Percentiles rank a stretch among this genome's conserved stretches.
phyloP scores from a whole-genome alignment of 2,329 filamentous ascomycete genomes.

The Talaromyces amestolkiae region DNA sequence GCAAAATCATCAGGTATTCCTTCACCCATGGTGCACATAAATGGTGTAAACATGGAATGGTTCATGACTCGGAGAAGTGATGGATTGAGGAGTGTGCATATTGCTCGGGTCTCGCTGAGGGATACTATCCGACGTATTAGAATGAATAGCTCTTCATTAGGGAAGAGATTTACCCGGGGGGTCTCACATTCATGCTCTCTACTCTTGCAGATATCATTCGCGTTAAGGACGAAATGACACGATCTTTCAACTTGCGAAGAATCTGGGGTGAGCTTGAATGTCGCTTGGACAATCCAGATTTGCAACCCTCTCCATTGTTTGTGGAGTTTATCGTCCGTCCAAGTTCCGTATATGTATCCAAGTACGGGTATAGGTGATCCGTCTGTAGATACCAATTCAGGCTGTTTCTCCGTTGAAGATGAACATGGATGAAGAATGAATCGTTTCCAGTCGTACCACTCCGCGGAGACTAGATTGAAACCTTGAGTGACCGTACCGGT shows the following conservation, averaged over 20 bases:
- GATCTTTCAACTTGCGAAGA: background rate
- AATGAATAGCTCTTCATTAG: too few species aligned
- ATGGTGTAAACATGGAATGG: background rate
- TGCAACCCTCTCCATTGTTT: constrained; percentile 12
- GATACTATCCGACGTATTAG: background rate
- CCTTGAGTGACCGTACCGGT: background rate
- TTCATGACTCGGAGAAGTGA: constrained; percentile 15
- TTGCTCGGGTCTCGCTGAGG: background rate
- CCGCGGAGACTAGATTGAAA: constrained; percentile 14
- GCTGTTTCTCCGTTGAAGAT: background rate
- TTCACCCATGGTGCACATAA: background rate
- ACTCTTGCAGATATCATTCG: background rate
- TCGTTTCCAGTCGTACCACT: constrained; percentile 15
- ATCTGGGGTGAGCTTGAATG: background rate
- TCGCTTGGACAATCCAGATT: constrained; percentile 8
- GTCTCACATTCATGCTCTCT: constrained; percentile 6
- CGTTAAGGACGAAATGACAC: constrained; percentile 15
- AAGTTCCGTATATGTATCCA: constrained; percentile 13
- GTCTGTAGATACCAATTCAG: constrained; percentile 8
- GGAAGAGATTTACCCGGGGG: background rate
- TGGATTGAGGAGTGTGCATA: constrained; percentile 15
- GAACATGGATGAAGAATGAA: constrained; percentile 13
- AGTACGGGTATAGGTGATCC: constrained; percentile 7
- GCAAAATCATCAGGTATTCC: background rate
- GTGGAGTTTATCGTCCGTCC: constrained; percentile 3